Conservation (phyloP, 139 green algal species). For the Asterochloris erici region DNA sequence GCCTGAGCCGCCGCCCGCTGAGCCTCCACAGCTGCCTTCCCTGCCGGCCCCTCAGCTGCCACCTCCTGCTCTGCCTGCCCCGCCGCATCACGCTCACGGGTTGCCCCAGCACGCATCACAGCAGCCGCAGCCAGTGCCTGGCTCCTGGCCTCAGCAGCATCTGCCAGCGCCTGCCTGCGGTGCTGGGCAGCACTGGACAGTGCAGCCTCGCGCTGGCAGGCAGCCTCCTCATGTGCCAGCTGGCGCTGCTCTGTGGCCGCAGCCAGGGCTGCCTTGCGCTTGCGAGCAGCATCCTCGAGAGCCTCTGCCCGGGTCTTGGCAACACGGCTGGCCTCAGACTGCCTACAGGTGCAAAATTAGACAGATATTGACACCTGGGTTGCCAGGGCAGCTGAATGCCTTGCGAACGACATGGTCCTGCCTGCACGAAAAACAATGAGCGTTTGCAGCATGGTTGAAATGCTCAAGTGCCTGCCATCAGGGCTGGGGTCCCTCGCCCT, state of each 20-base stretch:
- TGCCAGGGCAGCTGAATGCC: too few species aligned
- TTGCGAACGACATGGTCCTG: too few species aligned
- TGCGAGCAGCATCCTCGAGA: too few species aligned
- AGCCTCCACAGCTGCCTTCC: neutral
- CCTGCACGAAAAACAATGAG: too few species aligned
- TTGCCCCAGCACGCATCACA: neutral
- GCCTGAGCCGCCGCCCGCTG: neutral
- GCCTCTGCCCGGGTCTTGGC: too few species aligned
- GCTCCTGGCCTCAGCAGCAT: slow-evolving; percentile 1
- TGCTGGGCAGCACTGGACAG: neutral
- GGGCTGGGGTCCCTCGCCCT: too few species aligned
- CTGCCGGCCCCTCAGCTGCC: neutral
- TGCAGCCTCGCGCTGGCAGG: neutral
- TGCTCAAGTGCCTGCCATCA: too few species aligned
- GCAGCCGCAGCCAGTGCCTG: neutral
- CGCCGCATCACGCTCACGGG: slow-evolving; percentile 4
- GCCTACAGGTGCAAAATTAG: too few species aligned
- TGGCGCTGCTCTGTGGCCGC: neutral
- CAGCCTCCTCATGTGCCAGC: neutral
- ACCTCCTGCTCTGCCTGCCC: too few species aligned
- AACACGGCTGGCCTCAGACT: too few species aligned
- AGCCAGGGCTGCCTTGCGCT: neutral
- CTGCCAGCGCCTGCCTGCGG: neutral
- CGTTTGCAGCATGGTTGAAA: too few species aligned
- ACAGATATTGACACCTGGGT: too few species aligned